Base-by-base conservation (phyloP, 768 basidiomycete genomes). In the Hysterangium stoloniferum region DNA sequence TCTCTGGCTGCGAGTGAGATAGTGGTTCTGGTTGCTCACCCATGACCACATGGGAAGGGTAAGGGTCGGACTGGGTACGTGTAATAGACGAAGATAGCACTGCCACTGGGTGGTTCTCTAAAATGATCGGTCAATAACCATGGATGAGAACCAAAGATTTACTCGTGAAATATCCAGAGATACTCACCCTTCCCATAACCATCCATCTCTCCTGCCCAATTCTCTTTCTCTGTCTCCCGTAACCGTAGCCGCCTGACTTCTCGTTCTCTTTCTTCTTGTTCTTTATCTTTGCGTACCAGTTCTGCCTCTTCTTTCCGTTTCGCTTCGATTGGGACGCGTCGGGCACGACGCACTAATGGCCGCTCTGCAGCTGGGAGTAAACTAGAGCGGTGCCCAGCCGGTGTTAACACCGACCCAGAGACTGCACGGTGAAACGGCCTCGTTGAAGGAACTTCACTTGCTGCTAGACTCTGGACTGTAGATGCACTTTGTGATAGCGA, bases 401-500 rank as follows among this genome's bases (percentile, higher is more conserved):
- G n/a, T 22, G 48, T 47, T 3, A 43, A 48, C 11, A 61, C 67
- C 8, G 84, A 78, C 25, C 77, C 80, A 8, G 86, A 89, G 2
- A 75, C 71, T 33, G 79, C 74, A 54, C 86, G 82, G 54, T 79
- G 76, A 58, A 88, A 81, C 5, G 78, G 77, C 44, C 86, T 54
- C 36, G 68, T 48, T 40, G 61, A 56, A 52, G 65, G 58, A 55
- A 64, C 22, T 20, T 66, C 55, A 59, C 64, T 44, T 62, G 51
- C 17, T 56, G 53, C 60, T 53, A 24, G 63, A 62, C 52, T 59
- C n/a, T 74, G 68, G 6, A 70, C 61, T n/a, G 77, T 66, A 56
- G 76, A 75, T 27, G 77, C 73, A 58, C 77, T 82, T 60, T 86
- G 84, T 34, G 84, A 82, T 38, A 79, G 80, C 4, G 82, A 76